phyloP scores from a whole-genome alignment of 345 rosid species.

The sweet orange (Citrus sinensis) region DVS_A1.0 CM039164.1:25341501-25342000 shows the following conservation, averaged over 20 bases:
- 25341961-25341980: neutral
- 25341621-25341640: conserved; percentile 80
- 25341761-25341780: conserved; percentile 7
- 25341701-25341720: conserved; percentile 93
- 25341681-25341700: conserved; percentile 89
- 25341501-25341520: conserved; percentile 56
- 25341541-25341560: conserved; percentile 89
- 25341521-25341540: conserved; percentile 70
- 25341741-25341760: conserved; percentile 62
- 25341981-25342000: neutral
- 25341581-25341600: conserved; percentile 71
- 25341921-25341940: neutral
- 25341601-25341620: conserved; percentile 88
- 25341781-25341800: neutral
- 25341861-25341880: neutral
- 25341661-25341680: conserved; percentile 99
- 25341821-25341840: neutral
- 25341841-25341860: neutral
- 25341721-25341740: conserved; percentile 55
- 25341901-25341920: neutral
- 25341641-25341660: conserved; percentile 93
- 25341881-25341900: neutral
- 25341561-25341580: conserved; percentile 79
- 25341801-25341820: neutral
- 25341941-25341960: neutral